Evolutionary conservation across 139 green algal species (phyloP).

Genomic region (Ostreobium quekettii): DNA sequence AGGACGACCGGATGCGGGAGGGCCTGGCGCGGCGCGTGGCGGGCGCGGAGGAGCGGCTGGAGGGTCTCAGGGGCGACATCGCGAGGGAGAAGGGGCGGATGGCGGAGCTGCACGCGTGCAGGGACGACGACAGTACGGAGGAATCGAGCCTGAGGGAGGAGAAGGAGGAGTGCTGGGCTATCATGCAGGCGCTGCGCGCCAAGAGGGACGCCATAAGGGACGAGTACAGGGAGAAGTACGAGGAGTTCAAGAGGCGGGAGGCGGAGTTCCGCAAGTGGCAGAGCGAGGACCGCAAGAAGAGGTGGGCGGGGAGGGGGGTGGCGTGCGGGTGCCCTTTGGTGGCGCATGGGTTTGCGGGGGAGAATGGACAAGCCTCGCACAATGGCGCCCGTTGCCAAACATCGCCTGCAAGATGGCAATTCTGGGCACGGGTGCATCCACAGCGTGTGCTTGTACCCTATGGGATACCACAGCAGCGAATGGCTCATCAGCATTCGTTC

Average conservation of each 20-base stretch:
- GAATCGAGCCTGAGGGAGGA: neutral
- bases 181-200: neutral
- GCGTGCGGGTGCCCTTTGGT: neutral
- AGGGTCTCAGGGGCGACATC: neutral
- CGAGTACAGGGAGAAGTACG: neutral
- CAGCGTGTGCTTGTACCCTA: neutral
- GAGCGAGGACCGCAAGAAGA: neutral
- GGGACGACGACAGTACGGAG: neutral
- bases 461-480: too few species aligned
- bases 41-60: neutral
- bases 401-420: neutral
- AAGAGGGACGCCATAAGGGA: constrained; percentile 6
- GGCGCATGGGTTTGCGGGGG: neutral
- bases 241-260: neutral
- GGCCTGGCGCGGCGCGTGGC: neutral
- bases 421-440: neutral
- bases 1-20: neutral
- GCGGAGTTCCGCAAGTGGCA: neutral
- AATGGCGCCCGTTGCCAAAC: neutral
- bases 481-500: too few species aligned
- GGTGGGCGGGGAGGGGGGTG: neutral
- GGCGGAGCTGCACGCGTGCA: neutral
- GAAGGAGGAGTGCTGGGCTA: constrained; percentile 17
- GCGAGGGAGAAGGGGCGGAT: neutral
- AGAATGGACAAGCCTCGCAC: neutral